Evolutionary conservation across 768 basidiomycete species (phyloP), one percentile per base, ranked within the genome.

Genomic region (Xerocomus potaroensis): DNA sequence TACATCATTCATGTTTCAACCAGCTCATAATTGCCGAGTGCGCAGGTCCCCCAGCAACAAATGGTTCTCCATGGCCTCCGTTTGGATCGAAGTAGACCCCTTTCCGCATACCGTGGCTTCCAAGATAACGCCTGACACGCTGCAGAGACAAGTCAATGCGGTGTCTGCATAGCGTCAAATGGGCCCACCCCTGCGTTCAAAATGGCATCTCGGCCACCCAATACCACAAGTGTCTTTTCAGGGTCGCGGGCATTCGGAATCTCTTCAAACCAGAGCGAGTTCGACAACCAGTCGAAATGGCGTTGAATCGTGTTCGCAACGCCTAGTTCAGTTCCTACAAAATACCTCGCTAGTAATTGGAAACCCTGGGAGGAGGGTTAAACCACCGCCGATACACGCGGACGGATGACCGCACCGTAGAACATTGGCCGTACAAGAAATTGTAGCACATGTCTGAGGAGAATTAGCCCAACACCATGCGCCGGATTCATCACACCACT

Each of bases 221-320:
- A 72, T 51, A 94, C 72, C 63, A 91, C 87, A 41, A 83, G 65
- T 0, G 84, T 79, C 59, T 79, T 83, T 27, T 70, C 54, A 1
- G 82, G 76, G 63, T 92, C 81, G 14, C 73, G 69, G 14, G 84
- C 86, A 58, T 91, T 75, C 1, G 90, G 88, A 37, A 95, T 91
- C 57, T 94, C 87, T 65, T 93, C 89, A 50, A 80, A 88, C 81
- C 87, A 97, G 10, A 97, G 72, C 9, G 88, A 83, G 60, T 96
- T 96, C 10, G 87, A 79, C 31, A 80, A 74, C 91, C 90, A 93
- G 58, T 87, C 84, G 56, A 90, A 90, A 61, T 89, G 81, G 22
- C 88, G 76, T 55, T 84, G 86, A 36, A 96, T 74, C 46, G 89
- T 79, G 62, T 93, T 87, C 7, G 89, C 87, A 41, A 90, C 83